phyloP scores from a whole-genome alignment of 129 eudicot species.

The Dittrichia graveolens region DNA sequence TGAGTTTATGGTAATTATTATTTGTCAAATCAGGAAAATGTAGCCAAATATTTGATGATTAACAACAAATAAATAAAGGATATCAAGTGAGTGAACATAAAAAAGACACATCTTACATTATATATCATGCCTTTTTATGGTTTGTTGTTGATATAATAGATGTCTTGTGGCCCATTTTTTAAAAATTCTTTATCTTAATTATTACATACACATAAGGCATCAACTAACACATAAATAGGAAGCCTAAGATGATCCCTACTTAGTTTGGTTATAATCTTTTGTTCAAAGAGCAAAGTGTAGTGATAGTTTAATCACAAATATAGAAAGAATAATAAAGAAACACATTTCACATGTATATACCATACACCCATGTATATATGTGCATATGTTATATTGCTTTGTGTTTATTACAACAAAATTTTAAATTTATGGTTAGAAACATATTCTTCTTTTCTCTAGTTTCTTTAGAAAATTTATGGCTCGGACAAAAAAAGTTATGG shows the following conservation, averaged over 20 bases:
- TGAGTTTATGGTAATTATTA: not conserved
- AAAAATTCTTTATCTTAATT: slow-evolving; percentile 26
- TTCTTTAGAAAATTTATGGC: too few species aligned
- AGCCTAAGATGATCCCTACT: not conserved
- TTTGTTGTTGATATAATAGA: slow-evolving; percentile 31
- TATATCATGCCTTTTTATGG: slow-evolving; percentile 33
- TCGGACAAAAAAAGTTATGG: too few species aligned
- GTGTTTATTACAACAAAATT: too few species aligned
- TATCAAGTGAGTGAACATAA: slow-evolving; percentile 23
- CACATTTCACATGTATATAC: too few species aligned
- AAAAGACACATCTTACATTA: slow-evolving; percentile 39
- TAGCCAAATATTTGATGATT: not conserved
- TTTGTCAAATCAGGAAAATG: slow-evolving; percentile 14
- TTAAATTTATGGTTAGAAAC: too few species aligned
- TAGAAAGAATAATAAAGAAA: too few species aligned
- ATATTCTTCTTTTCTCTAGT: too few species aligned
- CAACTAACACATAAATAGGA: slow-evolving; percentile 7
- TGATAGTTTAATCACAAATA: not conserved
- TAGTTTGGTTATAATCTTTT: slow-evolving; percentile 6
- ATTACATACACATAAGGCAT: slow-evolving; percentile 20
- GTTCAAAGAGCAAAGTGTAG: not conserved
- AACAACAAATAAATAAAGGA: slow-evolving; percentile 10
- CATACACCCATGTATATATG: too few species aligned
- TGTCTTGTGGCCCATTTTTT: slow-evolving; percentile 37
- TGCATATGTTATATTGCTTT: not conserved